Evolutionary conservation across 306 rosid species (phyloP).

Genomic region (Lupinus albus): DNA sequence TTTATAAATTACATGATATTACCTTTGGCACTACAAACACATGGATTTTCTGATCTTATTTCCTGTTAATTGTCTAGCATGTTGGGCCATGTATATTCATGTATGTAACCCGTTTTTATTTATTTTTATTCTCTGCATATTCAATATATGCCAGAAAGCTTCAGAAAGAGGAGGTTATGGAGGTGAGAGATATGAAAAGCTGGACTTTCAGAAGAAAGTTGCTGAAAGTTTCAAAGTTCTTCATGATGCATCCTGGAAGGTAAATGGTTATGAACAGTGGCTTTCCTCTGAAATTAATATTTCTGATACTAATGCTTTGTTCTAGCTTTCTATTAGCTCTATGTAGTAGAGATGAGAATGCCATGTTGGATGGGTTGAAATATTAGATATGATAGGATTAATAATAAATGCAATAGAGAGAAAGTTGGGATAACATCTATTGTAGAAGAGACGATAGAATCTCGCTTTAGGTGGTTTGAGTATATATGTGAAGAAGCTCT

Average conservation of each 20-base stretch:
- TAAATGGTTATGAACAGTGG: constrained; percentile 33
- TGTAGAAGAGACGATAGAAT: too few relatives aligned
- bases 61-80: constrained; percentile 20
- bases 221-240: constrained; percentile 62
- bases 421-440: too few relatives aligned
- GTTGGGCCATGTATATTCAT: constrained; percentile 6
- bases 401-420: too few relatives aligned
- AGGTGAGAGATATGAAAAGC: constrained; percentile 90
- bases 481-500: too few relatives aligned
- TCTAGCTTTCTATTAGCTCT: not conserved
- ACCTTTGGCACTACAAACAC: not conserved
- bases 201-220: constrained; percentile 64
- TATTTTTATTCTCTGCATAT: constrained; percentile 25
- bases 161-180: constrained; percentile 94
- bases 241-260: constrained; percentile 79
- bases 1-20: not conserved
- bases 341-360: too few relatives aligned
- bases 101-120: not conserved
- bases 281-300: too few relatives aligned
- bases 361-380: too few relatives aligned
- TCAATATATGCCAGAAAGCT: constrained; percentile 67
- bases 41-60: constrained; percentile 14
- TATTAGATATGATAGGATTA: too few relatives aligned
- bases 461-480: too few relatives aligned
- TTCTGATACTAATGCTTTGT: constrained; percentile 26